Evolutionary conservation across 164 flowering plant species (phyloP).

Genomic region (Vitis cinerea): DNA sequence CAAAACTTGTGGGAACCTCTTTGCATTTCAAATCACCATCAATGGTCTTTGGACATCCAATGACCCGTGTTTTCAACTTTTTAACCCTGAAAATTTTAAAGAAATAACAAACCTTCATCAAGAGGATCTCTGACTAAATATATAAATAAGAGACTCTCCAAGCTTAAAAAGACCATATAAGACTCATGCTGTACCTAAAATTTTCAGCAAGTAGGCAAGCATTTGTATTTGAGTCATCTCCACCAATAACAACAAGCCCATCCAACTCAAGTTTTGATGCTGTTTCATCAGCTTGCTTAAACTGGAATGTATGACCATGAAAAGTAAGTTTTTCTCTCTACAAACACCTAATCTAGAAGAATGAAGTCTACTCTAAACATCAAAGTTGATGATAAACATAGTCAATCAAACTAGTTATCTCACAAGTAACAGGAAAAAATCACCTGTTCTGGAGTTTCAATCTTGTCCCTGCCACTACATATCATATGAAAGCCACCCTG

Average conservation of each 20-base stretch:
- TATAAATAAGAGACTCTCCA: no score
- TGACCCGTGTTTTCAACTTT: constrained; percentile 69
- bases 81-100: constrained; percentile 42
- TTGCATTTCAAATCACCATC: constrained; percentile 95
- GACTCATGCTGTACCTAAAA: constrained; percentile 53
- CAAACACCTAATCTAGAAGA: no score
- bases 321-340: no score
- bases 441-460: constrained; percentile 99
- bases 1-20: constrained; percentile 95
- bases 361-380: no score
- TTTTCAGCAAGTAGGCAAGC: constrained; percentile 98
- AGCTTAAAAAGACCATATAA: no score
- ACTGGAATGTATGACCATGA: constrained; percentile 39
- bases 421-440: no score
- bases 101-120: no score
- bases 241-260: constrained; percentile 97
- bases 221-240: constrained; percentile 98
- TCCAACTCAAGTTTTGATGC: constrained; percentile 86
- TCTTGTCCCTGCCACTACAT: constrained; percentile 97
- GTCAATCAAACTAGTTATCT: no score
- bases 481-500: constrained; percentile 99
- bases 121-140: no score
- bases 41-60: constrained; percentile 96
- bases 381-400: no score
- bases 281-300: constrained; percentile 95